Conservation (phyloP, 2,329 filamentous ascomycete species). For the Paecilomyces dactylethromorphus region DNA sequence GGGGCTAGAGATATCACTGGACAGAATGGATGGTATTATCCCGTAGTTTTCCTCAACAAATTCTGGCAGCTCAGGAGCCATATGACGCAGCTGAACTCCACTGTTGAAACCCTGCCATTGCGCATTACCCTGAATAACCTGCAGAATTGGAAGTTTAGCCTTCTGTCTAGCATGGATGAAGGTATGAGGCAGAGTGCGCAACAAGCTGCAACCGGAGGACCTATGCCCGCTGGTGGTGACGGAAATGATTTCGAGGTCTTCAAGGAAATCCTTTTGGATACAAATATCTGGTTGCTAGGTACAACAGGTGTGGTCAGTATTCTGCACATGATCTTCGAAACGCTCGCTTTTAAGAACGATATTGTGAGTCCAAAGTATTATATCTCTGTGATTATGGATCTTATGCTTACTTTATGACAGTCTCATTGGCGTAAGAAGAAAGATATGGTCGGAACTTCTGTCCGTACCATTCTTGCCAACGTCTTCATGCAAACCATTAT, state of each 20-base stretch:
- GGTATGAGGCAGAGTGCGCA: conserved; percentile 77
- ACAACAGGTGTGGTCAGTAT: conserved; percentile 81
- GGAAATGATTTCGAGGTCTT: conserved; percentile 94
- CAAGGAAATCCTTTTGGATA: conserved; percentile 91
- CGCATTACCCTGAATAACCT: conserved; percentile 79
- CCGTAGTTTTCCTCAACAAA: conserved; percentile 84
- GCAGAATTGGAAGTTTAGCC: conserved; percentile 80
- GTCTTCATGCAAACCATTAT: conserved; percentile 97
- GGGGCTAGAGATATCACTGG: conserved; percentile 77
- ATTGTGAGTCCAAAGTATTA: conserved; percentile 51
- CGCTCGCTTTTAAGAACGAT: conserved; percentile 93
- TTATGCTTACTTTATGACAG: conserved; percentile 19
- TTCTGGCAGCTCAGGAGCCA: conserved; percentile 94
- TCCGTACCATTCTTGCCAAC: conserved; percentile 92
- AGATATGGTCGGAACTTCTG: conserved; percentile 93
- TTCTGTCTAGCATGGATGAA: conserved; percentile 78
- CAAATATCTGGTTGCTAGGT: conserved; percentile 81
- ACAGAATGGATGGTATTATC: conserved; percentile 88
- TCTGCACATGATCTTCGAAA: conserved; percentile 91
- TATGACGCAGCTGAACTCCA: conserved; percentile 88
- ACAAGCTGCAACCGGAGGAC: conserved; percentile 67
- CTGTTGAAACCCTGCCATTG: conserved; percentile 72
- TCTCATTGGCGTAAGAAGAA: conserved; percentile 99
- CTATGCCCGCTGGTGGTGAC: conserved; percentile 71
- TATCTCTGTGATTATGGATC: neutral